Conservation (phyloP, 2,329 filamentous ascomycete species). For the Curvularia sp. region DNA sequence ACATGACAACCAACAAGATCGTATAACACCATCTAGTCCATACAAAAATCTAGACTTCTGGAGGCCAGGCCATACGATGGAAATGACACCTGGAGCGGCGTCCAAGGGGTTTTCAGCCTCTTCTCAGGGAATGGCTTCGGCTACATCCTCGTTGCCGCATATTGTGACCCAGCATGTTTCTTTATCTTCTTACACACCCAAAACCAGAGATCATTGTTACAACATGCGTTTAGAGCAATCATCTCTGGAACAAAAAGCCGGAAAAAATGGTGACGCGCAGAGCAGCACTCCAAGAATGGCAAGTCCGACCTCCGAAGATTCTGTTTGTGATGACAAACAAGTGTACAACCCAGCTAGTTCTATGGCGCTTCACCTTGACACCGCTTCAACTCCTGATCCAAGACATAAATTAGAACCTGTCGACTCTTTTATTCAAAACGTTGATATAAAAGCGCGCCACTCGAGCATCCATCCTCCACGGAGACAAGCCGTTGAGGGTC, state of each 20-base stretch:
- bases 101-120: no score
- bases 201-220: background rate
- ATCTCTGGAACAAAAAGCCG: background rate
- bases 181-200: background rate
- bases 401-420: background rate
- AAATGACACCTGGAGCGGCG: background rate
- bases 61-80: background rate
- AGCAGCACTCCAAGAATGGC: background rate
- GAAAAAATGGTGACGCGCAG: background rate
- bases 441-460: no score
- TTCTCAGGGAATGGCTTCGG: no score
- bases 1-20: background rate
- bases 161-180: background rate
- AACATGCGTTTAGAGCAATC: background rate
- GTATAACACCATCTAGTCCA: background rate
- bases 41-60: background rate
- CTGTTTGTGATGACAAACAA: background rate
- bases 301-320: background rate
- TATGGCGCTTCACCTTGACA: background rate
- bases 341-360: background rate
- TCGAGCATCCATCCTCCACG: background rate
- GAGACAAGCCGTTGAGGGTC: background rate
- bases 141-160: no score
- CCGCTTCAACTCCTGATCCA: background rate
- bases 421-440: background rate